A percentile compares a stretch with the other conserved stretches of the same genome.
Evolutionary conservation across 2,329 filamentous ascomycete genomes (phyloP).

Genomic region (Trichoderma asperellum): DNA sequence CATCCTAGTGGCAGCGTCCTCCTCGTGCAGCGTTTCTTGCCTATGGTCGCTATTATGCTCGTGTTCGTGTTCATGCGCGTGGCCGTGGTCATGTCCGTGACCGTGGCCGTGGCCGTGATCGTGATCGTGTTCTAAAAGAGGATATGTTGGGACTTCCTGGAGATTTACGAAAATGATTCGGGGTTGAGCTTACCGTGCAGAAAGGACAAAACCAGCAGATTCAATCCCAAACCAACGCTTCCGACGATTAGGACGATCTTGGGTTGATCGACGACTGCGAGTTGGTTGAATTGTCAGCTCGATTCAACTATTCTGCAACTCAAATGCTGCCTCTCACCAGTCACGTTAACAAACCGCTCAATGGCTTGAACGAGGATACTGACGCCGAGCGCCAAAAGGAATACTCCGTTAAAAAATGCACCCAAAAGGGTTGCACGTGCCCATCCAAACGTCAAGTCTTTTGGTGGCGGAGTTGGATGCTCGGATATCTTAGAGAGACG

Average conservation of each 20-base stretch:
- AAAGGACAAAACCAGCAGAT: constrained; percentile 67
- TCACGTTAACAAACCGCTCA: constrained; percentile 66
- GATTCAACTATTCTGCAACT: not conserved
- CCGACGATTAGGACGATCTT: constrained; percentile 71
- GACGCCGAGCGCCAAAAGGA: constrained; percentile 71
- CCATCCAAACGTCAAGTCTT: constrained; percentile 68
- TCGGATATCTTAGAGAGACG: constrained; percentile 57
- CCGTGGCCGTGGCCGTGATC: constrained; percentile 36
- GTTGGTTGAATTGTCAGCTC: constrained; percentile 31
- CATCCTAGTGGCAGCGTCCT: constrained; percentile 27
- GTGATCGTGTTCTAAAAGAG: not conserved
- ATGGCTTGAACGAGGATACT: constrained; percentile 75
- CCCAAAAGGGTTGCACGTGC: constrained; percentile 73
- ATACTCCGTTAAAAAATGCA: constrained; percentile 80
- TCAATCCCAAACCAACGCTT: constrained; percentile 66
- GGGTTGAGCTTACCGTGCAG: constrained; percentile 59
- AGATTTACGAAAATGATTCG: constrained; percentile 33
- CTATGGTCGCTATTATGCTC: constrained; percentile 23
- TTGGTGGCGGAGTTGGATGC: constrained; percentile 55
- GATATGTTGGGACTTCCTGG: not conserved
- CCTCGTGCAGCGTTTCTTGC: constrained; percentile 11
- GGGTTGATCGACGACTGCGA: constrained; percentile 64
- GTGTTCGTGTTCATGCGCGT: constrained; percentile 40
- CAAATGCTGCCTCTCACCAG: constrained; percentile 46
- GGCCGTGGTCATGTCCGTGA: constrained; percentile 47